These are phyloP conservation scores for Meripilus lineatus DNA, from an alignment of 1,284 basidiomycete species.

Conservation along the genomic window DNA sequence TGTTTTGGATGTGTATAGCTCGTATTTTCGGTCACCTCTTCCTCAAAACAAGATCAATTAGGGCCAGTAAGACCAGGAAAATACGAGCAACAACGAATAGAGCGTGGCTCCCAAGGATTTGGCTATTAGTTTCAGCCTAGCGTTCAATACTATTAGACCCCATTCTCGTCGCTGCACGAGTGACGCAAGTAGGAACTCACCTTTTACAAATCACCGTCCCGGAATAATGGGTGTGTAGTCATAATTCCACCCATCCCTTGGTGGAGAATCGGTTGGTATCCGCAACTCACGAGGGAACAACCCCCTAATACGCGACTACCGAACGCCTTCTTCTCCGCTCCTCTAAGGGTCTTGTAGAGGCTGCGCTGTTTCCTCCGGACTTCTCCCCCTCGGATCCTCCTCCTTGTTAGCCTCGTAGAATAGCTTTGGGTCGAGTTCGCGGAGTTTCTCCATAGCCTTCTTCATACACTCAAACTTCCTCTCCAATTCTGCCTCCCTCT, in stretches of 20 bases:
- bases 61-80: too few relatives aligned
- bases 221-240: slow-evolving; percentile 44
- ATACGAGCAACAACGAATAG: too few relatives aligned
- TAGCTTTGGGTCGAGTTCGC: slow-evolving; percentile 58
- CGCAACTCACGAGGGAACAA: slow-evolving; percentile 80
- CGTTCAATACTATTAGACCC: too few relatives aligned
- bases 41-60: too few relatives aligned
- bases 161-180: too few relatives aligned
- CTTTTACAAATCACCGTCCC: not conserved
- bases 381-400: slow-evolving; percentile 70
- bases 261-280: slow-evolving; percentile 75
- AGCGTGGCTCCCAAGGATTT: too few relatives aligned
- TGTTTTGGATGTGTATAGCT: too few relatives aligned
- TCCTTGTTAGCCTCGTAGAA: slow-evolving; percentile 73
- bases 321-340: slow-evolving; percentile 62
- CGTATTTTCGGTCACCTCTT: too few relatives aligned
- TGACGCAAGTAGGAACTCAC: too few relatives aligned
- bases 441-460: slow-evolving; percentile 77
- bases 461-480: slow-evolving; percentile 77
- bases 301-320: slow-evolving; percentile 78
- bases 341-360: slow-evolving; percentile 62
- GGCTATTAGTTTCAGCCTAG: too few relatives aligned
- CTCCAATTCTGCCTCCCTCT: slow-evolving; percentile 58
- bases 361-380: slow-evolving; percentile 48
- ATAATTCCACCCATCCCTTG: slow-evolving; percentile 73